Evolutionary conservation across 805 yeast genomes (phyloP).

Genomic region (Ogataea nitratoaversa): DNA sequence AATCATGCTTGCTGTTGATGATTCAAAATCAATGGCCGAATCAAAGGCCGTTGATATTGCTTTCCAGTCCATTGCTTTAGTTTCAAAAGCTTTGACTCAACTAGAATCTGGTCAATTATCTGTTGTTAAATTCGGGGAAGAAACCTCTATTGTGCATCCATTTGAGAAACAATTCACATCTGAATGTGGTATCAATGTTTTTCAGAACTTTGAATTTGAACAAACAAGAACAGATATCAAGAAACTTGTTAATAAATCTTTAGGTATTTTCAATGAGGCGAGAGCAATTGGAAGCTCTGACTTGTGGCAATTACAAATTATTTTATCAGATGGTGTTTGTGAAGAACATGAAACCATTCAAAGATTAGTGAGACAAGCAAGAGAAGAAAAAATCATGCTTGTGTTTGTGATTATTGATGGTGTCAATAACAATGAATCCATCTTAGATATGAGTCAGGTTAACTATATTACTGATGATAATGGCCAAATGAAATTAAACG

Average conservation of each 20-base stretch:
- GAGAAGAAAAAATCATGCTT: slow-evolving; percentile 89
- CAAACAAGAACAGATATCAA: slow-evolving; percentile 84
- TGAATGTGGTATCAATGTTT: slow-evolving; percentile 77
- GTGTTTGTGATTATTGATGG: slow-evolving; percentile 95
- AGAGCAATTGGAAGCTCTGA: slow-evolving; percentile 45
- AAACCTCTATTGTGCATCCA: slow-evolving; percentile 79
- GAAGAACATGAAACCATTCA: slow-evolving; percentile 87
- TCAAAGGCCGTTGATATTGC: slow-evolving; percentile 87
- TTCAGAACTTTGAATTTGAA: slow-evolving; percentile 87
- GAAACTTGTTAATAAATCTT: slow-evolving; percentile 65
- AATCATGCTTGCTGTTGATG: slow-evolving; percentile 95
- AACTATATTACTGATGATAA: slow-evolving; percentile 64
- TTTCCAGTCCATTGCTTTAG: slow-evolving; percentile 89
- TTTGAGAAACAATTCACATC: slow-evolving; percentile 80
- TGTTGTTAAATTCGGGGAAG: slow-evolving; percentile 85
- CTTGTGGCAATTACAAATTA: slow-evolving; percentile 90
- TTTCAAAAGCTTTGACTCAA: slow-evolving; percentile 88
- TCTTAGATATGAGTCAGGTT: slow-evolving; percentile 93
- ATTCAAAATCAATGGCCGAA: slow-evolving; percentile 96
- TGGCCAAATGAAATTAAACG: slow-evolving; percentile 71
- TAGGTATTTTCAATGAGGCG: slow-evolving; percentile 65
- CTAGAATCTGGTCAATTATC: slow-evolving; percentile 92
- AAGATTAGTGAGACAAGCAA: slow-evolving; percentile 82
- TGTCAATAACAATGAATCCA: slow-evolving; percentile 75
- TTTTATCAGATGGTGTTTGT: slow-evolving; percentile 94